Evolutionary conservation across 495 filamentous ascomycete genomes (phyloP), one percentile per base, ranked within the genome.

Genomic region (Aspergillus coremiiformis): DNA sequence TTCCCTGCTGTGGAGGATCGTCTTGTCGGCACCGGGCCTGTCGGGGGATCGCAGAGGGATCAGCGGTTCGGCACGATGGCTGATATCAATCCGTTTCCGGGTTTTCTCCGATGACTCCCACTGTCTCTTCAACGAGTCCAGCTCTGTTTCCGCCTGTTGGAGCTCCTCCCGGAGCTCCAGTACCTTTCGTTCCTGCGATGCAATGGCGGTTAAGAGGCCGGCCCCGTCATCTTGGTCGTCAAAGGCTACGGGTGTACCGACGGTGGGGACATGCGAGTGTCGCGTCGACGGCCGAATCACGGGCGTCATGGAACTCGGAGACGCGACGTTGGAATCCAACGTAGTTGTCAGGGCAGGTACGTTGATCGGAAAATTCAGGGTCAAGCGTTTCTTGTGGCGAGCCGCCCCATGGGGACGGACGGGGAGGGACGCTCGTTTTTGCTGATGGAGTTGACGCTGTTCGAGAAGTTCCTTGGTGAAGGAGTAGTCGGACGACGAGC

Each of bases 141-240:
- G 71, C 29, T 96, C 89, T 4, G 67, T 63, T 62, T 97, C 93
- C 9, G 93, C 91, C 47, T 83, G 83, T 7, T 71, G 66, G 11
- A 98, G 75, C 65, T 96, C 93, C 65, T 97, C 93, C 44, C 83
- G 84, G 26, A 97, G 74, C 72, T 97, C 93, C 37, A 98, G 71
- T 5, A 98, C 92, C 46, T 81, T 82, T n/a, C 93, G 82, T 64
- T 98, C 93, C 67, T 96, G 90, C 5, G 89, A 85, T 12, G 93
- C 93, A 49, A 97, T 84, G 27, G 89, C 86, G 30, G 88, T 88
- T 35, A 98, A 81, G 54, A 96, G 85, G n/a, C 82, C 78, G 58
- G 76, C 84, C 21, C 86, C 73, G 57, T 94, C 89, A 35, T 67
- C 61, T 11, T 59, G 52, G 8, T 55, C 57, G 39, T 74, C 73